phyloP scores from a whole-genome alignment of 1,139 yeast species.

The Yamadazyma diospyri region DNA sequence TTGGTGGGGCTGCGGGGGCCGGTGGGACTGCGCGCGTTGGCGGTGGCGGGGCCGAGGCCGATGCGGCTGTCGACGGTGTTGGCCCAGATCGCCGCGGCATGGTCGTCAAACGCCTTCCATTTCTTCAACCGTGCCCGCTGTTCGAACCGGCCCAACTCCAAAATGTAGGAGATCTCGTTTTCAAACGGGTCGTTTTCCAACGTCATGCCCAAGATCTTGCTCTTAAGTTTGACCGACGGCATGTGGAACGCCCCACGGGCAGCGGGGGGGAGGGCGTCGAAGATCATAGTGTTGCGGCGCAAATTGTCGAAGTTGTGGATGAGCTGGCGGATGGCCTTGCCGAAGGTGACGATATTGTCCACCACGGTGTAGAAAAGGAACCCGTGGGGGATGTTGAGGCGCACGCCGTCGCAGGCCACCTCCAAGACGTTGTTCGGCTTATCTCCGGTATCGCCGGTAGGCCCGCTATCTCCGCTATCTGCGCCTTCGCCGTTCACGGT shows the following conservation, averaged over 20 bases:
- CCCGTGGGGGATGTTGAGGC: conserved; percentile 53
- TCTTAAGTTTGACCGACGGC: conserved; percentile 30
- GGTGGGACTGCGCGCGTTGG: not conserved
- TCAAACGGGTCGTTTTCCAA: conserved; percentile 45
- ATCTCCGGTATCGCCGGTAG: no score
- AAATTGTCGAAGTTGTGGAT: conserved; percentile 46
- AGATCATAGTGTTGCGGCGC: conserved; percentile 34
- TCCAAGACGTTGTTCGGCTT: conserved; percentile 16
- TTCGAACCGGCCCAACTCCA: conserved; percentile 36
- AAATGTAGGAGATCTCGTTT: conserved; percentile 35
- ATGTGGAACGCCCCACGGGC: conserved; percentile 27
- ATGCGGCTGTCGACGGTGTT: conserved; percentile 19
- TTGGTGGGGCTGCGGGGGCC: not conserved
- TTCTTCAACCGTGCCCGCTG: conserved; percentile 33
- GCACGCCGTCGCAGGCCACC: conserved; percentile 25
- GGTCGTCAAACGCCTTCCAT: conserved; percentile 28
- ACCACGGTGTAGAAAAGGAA: conserved; percentile 62
- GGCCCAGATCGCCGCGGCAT: conserved; percentile 16
- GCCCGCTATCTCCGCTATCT: no score
- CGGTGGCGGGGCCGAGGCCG: conserved; percentile 5
- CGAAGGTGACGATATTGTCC: conserved; percentile 61
- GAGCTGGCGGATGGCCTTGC: conserved; percentile 58
- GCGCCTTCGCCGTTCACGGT: conserved; percentile 17
- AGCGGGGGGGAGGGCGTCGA: conserved; percentile 32
- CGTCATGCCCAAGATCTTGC: conserved; percentile 32